Percentiles rank a stretch among this genome's conserved stretches.
Evolutionary conservation across 1,139 yeast species (phyloP).

Genomic region (Hyphopichia buzzinii): DNA sequence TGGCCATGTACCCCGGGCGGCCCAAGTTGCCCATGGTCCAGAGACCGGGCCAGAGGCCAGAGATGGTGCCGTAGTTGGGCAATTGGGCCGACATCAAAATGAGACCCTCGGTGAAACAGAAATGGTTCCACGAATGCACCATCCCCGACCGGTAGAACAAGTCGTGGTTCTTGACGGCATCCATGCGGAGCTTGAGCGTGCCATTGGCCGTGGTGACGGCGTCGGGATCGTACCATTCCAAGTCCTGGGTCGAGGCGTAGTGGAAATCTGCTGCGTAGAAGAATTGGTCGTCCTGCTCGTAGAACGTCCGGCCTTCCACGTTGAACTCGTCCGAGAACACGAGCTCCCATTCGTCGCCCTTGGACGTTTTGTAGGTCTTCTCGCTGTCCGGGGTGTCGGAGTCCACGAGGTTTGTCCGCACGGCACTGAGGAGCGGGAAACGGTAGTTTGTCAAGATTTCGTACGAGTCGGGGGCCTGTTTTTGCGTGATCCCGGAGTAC

Average conservation of each 20-base stretch:
- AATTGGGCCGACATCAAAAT: constrained; percentile 24
- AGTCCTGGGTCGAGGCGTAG: constrained; percentile 30
- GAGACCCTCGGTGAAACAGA: constrained; percentile 28
- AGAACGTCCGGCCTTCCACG: constrained; percentile 29
- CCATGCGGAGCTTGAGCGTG: constrained; percentile 22
- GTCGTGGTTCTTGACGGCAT: constrained; percentile 27
- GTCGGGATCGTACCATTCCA: constrained; percentile 35
- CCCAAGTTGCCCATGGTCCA: constrained; percentile 35
- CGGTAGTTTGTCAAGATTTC: constrained; percentile 22
- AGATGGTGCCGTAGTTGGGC: constrained; percentile 26
- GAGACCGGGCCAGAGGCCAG: constrained; percentile 33
- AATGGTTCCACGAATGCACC: constrained; percentile 32
- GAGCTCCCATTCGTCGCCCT: constrained; percentile 24
- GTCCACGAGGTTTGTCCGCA: constrained; percentile 24
- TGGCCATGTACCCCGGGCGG: constrained; percentile 29
- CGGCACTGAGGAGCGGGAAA: constrained; percentile 23
- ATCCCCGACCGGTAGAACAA: constrained; percentile 29
- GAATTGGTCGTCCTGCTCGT: constrained; percentile 32
- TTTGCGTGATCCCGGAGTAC: constrained; percentile 20
- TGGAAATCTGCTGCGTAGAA: constrained; percentile 27
- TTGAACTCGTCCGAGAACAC: constrained; percentile 30
- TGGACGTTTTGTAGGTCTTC: constrained; percentile 12
- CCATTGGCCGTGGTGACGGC: constrained; percentile 28
- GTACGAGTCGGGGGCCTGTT: constrained; percentile 15
- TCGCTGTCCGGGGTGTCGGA: constrained; percentile 26